Conservation (phyloP, 2,329 filamentous ascomycete genomes). For the Claviceps sorghi region DNA sequence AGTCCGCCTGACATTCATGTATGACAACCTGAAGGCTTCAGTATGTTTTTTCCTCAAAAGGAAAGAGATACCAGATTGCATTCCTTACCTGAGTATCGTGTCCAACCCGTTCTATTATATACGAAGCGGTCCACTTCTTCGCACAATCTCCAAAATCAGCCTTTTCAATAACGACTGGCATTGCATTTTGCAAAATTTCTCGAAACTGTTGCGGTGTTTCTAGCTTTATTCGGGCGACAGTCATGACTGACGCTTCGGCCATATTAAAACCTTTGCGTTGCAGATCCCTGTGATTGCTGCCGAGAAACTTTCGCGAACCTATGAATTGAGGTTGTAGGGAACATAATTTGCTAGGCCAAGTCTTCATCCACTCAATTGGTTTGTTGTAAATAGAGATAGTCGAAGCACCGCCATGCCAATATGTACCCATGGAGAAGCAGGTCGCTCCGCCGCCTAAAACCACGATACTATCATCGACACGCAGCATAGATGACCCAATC, state of each 20-base stretch:
- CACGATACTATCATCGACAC: slow-evolving; percentile 36
- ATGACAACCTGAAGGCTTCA: slow-evolving; percentile 48
- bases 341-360: background rate
- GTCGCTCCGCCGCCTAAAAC: slow-evolving; percentile 70
- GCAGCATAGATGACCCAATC: slow-evolving; percentile 48
- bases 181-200: slow-evolving; percentile 38
- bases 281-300: slow-evolving; percentile 3
- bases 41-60: background rate
- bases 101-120: slow-evolving; percentile 50
- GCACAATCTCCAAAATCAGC: slow-evolving; percentile 54
- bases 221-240: slow-evolving; percentile 39
- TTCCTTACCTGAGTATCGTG: slow-evolving; percentile 40
- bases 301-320: slow-evolving; percentile 15
- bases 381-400: slow-evolving; percentile 16
- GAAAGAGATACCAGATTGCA: background rate
- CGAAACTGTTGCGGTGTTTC: slow-evolving; percentile 42
- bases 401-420: slow-evolving; percentile 56
- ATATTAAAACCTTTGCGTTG: background rate
- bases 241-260: slow-evolving; percentile 10
- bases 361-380: background rate
- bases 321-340: slow-evolving; percentile 9
- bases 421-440: slow-evolving; percentile 82
- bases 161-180: slow-evolving; percentile 46
- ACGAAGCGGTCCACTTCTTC: slow-evolving; percentile 50
- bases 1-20: slow-evolving; percentile 45